Evolutionary conservation across 2,329 filamentous ascomycete species (phyloP), one percentile per base, ranked within the genome.

Genomic region (Apiospora arundinis): DNA sequence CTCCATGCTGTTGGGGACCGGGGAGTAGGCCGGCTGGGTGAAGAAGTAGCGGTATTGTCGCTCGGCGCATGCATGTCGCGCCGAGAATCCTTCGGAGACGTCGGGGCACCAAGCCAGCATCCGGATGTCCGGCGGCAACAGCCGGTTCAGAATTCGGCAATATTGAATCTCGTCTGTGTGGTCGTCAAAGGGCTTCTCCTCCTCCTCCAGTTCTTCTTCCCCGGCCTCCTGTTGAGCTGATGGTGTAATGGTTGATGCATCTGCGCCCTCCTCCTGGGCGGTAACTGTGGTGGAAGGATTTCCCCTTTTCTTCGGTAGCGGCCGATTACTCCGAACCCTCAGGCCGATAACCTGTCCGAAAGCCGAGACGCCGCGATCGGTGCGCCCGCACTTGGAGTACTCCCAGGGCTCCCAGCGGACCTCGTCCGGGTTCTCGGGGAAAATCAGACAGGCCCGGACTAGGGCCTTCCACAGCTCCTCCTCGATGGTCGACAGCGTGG

Each of bases 41-140:
- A 99, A 99, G 85, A 97, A 98, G 83, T 99, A 99, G 71, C 94
- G 91, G 84, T 99, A 99, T 75, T 93, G 92, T 28, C 96, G 89
- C 82, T 98, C 95, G 73, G 92, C 90, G 82, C 96, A 99, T 70
- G 93, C 95, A 86, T 98, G 98, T 52, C 96, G 91, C 5, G 96
- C 96, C 45, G 93, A 95, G 81, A 99, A 99, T 73, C 89, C 89
- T 11, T 88, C 83, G 0, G 95, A 94, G 21, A 93, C 93, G 42
- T 90, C 86, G 0, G 95, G 94, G 79, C 95, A 97, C 96, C 96
- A 99, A 3, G 96, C 96, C 46, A 98, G 88, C 72, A 97, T 86
- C 73, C 94, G 90, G 77, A 99, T 98, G 80, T 97, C 95, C 32
- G 92, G 89, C 5, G 96, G 96, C 2, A 99, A 89, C 21, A 98